Percentiles rank a stretch among this genome's conserved stretches.
phyloP scores from a whole-genome alignment of 441 rosid species.

The Caryocar brasiliense region DNA sequence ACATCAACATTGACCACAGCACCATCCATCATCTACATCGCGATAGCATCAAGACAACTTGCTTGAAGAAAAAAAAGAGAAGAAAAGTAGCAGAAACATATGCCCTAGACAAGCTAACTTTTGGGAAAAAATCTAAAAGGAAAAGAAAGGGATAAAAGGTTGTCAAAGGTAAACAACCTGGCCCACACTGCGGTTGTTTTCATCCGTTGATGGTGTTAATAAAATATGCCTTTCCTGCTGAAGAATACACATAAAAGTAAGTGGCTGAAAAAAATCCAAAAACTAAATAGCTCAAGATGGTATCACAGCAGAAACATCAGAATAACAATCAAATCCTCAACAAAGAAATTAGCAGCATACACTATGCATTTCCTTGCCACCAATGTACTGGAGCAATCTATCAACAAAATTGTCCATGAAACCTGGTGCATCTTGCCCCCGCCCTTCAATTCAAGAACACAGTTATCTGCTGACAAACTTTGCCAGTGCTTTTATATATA shows the following conservation, averaged over 20 bases:
- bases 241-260: slow-evolving; percentile 11
- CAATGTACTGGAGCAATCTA: slow-evolving; percentile 74
- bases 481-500: no score
- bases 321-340: slow-evolving; percentile 14
- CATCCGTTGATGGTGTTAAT: slow-evolving; percentile 47
- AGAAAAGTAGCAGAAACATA: slow-evolving; percentile 3
- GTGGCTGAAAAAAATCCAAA: slow-evolving; percentile 12
- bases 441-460: slow-evolving; percentile 50
- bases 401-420: slow-evolving; percentile 63
- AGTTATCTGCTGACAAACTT: slow-evolving; percentile 8
- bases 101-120: slow-evolving; percentile 1
- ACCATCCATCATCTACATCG: slow-evolving; percentile 73
- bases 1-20: slow-evolving; percentile 76
- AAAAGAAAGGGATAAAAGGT: no score
- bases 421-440: slow-evolving; percentile 79
- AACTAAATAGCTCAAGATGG: slow-evolving; percentile 6
- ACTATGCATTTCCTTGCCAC: slow-evolving; percentile 73
- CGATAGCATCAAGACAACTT: slow-evolving; percentile 4
- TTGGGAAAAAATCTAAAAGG: no score
- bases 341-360: slow-evolving; percentile 29
- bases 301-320: slow-evolving; percentile 5
- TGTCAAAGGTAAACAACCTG: slow-evolving; percentile 45
- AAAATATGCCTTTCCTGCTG: slow-evolving; percentile 65
- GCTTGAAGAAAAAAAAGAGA: neutral
- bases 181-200: slow-evolving; percentile 51